A percentile compares a stretch with the other conserved stretches of the same genome.
phyloP scores from a whole-genome alignment of 371 early-diverging fungal species.

The Mortierella sp. region DNA sequence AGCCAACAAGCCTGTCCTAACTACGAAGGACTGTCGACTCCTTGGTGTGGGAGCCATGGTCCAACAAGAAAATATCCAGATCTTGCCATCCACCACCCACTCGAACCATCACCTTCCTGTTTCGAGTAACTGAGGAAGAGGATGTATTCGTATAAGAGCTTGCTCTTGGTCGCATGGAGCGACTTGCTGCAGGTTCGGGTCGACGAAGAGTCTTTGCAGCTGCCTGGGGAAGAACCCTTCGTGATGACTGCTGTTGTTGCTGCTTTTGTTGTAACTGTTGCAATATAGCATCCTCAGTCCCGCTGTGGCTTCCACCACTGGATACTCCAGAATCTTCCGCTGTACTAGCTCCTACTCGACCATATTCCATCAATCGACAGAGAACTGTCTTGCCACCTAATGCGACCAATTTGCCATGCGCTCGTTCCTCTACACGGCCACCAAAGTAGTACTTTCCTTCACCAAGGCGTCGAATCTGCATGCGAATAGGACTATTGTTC shows the following conservation, averaged over 20 bases:
- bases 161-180: constrained; percentile 21
- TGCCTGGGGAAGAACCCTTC: not conserved
- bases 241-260: not conserved
- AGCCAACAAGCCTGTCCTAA: too few species aligned
- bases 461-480: constrained; percentile 61
- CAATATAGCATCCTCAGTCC: constrained; percentile 21
- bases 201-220: constrained; percentile 18
- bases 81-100: constrained; percentile 79
- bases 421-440: constrained; percentile 52
- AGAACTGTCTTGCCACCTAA: constrained; percentile 46
- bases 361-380: constrained; percentile 52
- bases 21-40: constrained; percentile 50
- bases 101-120: constrained; percentile 69
- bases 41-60: constrained; percentile 63
- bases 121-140: not conserved
- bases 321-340: constrained; percentile 44
- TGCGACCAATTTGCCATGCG: constrained; percentile 19
- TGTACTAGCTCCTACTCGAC: constrained; percentile 16
- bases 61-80: constrained; percentile 71
- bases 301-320: constrained; percentile 41
- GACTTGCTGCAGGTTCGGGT: constrained; percentile 32
- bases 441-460: constrained; percentile 73
- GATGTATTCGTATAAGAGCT: constrained; percentile 10
- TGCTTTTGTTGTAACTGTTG: constrained; percentile 19
- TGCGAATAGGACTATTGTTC: constrained; percentile 65